Base-by-base conservation (phyloP, 2,329 filamentous ascomycete species). In the Alternaria burnsii region DNA sequence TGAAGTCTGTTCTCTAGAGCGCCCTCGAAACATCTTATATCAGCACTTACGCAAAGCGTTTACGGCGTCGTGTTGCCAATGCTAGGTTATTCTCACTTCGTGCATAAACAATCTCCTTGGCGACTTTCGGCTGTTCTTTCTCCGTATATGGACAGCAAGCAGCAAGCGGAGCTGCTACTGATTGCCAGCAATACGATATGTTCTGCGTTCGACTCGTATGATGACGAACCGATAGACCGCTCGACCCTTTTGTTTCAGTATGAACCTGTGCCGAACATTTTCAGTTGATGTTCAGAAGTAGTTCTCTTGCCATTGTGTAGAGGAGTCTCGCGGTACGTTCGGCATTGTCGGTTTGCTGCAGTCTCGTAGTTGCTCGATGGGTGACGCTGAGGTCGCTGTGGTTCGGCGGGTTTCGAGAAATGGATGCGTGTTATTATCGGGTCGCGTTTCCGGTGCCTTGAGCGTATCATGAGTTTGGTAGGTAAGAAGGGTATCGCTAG, bases 341-440 rank as follows among this genome's bases (percentile, higher is more conserved):
- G 57, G 57, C 7, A 50, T 43, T 18, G 8, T 11, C 20, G 57
- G 57, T 18, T 42, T 32, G n/a, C 38, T n/a, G 36, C 57, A 59
- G 5, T 32, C 24, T n/a, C 47, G 24, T 30, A 59, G 18, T n/a
- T 28, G 57, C 43, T 55, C n/a, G 26, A 38, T 16, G 12, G 20
- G 22, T 36, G 20, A 18, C 38, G 52, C 16, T 16, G 43, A 28
- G 7, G n/a, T 20, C 28, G 18, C 26, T n/a, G 6, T 36, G 9
- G 12, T 8, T 14, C 8, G 3, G 22, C 4, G 22, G 11, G 24
- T 5, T 36, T 36, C 5, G 8, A 3, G 42, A n/a, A 11, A n/a
- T 5, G 11, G 30, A 10, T 28, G 11, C 14, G 52, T 32, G 34
- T 9, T 16, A 14, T 22, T 38, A 12, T 38, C 16, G 1, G 14